Base-by-base conservation (phyloP, 1,284 basidiomycete genomes). In the Moniliella sp. region DNA sequence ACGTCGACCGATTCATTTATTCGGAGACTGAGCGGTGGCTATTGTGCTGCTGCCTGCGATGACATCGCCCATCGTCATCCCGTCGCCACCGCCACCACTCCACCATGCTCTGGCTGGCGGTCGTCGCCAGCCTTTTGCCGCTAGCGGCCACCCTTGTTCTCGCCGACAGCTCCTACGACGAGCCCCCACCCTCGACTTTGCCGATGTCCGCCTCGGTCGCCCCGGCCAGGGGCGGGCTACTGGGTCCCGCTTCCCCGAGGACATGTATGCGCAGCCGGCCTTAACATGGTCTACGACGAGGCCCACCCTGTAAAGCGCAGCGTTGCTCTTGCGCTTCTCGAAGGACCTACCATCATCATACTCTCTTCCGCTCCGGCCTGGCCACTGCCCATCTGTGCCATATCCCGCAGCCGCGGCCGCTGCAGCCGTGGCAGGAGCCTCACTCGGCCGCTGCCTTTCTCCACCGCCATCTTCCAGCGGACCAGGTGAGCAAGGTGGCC, bases 191-290 rank as follows among this genome's bases (percentile, higher is more conserved):
- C 8, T n/a, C 21, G 21, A 7, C 21, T 23, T 23, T n/a, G 7
- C 21, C n/a, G 8, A 23, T n/a, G 8, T 23, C 7, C 21, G 21
- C 8, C 21, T 23, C 8, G 21, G 21, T 7, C 7, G 21, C 8
- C 21, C 21, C 21, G 21, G 21, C n/a, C 21, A n/a, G 8, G 21
- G 21, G 21, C n/a, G 8, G 8, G 21, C 8, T n/a, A 7, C n/a
- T 7, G 7, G 8, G 8, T 23, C 21, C 8, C 31, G 31, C 31
- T 32, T 32, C 25, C 31, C 31, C 4, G 18, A 18, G 4, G 31
- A 32, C 23, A 16, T 21, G 2, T 32, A 23, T 10, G 31, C 31
- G 10, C 31, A 32, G 12, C 31, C 31, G 10, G 31, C 31, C 13
- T 32, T 25, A 18, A 16, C 4, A 21, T 32, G 23, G 25, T 13